These are phyloP conservation scores for Saccharomycopsis sp. DNA, from an alignment of 805 yeast genomes.

Conservation along the genomic window DNA sequence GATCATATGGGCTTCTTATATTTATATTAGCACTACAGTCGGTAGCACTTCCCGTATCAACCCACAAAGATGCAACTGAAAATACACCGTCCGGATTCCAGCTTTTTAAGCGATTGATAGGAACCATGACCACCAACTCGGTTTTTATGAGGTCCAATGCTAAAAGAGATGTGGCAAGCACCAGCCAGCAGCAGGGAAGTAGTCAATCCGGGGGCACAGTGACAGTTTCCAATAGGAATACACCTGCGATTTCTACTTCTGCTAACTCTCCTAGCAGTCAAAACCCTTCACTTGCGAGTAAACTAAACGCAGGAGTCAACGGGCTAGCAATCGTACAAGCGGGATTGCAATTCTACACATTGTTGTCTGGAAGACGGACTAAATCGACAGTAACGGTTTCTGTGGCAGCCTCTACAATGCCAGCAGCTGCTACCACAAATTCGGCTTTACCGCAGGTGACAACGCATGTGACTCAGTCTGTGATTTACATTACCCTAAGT, in stretches of 20 bases:
- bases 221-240: background rate
- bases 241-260: background rate
- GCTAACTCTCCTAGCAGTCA: background rate
- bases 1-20: background rate
- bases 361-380: background rate
- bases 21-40: background rate
- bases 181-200: background rate
- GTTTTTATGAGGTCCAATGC: background rate
- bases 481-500: background rate
- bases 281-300: background rate
- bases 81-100: background rate
- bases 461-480: background rate
- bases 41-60: background rate
- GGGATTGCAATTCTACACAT: background rate
- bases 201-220: background rate
- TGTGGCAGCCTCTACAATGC: background rate
- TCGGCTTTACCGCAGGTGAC: background rate
- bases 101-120: background rate
- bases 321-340: background rate
- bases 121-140: background rate
- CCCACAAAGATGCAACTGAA: background rate
- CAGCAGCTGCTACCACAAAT: background rate
- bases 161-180: background rate
- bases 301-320: background rate
- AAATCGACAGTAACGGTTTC: background rate